Evolutionary conservation across 179 eudicot genomes (phyloP).

Genomic region (Drosera spatulata): DNA sequence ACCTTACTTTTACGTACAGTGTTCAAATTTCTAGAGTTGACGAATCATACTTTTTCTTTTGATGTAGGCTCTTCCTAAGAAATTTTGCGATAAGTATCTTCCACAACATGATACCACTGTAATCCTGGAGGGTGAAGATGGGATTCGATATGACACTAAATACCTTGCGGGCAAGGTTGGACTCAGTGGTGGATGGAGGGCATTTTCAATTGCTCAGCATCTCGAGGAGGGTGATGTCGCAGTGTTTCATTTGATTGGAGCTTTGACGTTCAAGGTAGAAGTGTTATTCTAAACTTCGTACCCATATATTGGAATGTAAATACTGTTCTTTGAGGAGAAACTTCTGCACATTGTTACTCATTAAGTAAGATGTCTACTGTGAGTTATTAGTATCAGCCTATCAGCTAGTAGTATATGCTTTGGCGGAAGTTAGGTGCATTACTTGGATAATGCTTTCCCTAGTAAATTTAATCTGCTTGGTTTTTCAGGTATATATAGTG

Average conservation of each 20-base stretch:
- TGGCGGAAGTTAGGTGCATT: too few species aligned
- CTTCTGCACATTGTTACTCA: too few species aligned
- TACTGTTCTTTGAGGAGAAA: too few species aligned
- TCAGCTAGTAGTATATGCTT: too few species aligned
- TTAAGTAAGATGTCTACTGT: too few species aligned
- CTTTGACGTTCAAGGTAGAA: slow-evolving; percentile 55
- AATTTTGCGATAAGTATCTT: slow-evolving; percentile 30
- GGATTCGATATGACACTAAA: slow-evolving; percentile 28
- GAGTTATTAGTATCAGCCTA: too few species aligned
- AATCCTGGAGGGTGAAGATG: slow-evolving; percentile 47
- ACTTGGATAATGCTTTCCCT: too few species aligned
- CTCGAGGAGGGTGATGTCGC: slow-evolving; percentile 55
- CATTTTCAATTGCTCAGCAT: slow-evolving; percentile 47
- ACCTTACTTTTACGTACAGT: too few species aligned
- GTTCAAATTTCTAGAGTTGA: neutral
- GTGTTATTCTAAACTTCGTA: neutral
- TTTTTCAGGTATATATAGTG: slow-evolving; percentile 44
- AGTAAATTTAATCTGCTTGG: neutral
- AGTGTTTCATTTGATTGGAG: slow-evolving; percentile 46
- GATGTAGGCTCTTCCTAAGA: slow-evolving; percentile 29
- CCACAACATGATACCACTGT: slow-evolving; percentile 26
- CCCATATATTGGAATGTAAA: too few species aligned
- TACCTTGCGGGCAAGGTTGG: slow-evolving; percentile 46
- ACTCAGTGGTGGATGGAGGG: slow-evolving; percentile 84
- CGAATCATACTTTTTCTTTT: neutral